Evolutionary conservation across 2,329 filamentous ascomycete genomes (phyloP).

Genomic region (Amylocarpus encephaloides): DNA sequence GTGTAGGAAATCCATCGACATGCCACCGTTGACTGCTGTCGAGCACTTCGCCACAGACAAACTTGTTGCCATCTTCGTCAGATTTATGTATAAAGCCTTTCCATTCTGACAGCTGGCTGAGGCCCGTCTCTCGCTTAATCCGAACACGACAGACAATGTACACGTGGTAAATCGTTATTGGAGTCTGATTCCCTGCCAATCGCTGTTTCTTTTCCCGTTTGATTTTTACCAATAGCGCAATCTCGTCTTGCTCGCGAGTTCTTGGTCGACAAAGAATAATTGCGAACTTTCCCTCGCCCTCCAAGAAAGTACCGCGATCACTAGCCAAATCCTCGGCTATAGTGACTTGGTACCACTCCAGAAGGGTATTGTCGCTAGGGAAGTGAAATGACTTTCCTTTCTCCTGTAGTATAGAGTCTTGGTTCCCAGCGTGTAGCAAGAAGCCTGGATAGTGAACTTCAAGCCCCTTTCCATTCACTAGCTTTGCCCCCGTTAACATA

Average conservation of each 20-base stretch:
- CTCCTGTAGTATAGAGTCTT: not conserved
- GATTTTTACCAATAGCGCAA: not conserved
- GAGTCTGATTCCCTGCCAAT: not conserved
- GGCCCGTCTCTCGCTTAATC: not conserved
- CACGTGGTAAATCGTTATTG: not conserved
- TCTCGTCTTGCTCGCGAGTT: not conserved
- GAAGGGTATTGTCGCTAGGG: conserved; percentile 1
- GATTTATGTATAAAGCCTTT: not conserved
- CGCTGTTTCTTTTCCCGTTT: not conserved
- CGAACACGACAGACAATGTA: not conserved
- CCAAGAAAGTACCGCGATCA: not conserved
- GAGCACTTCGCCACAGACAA: not conserved
- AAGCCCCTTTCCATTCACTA: not conserved
- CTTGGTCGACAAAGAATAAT: not conserved
- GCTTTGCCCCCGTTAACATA: not conserved
- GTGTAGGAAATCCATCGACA: not conserved
- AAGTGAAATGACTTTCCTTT: not conserved
- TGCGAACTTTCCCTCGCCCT: not conserved
- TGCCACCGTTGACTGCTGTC: not conserved
- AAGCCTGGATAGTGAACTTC: conserved; percentile 7
- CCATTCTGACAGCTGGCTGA: not conserved
- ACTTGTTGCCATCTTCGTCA: not conserved
- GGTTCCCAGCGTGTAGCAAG: conserved; percentile 1
- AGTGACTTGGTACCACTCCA: conserved; percentile 5
- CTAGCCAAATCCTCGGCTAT: not conserved